Evolutionary conservation across 2,329 filamentous ascomycete species (phyloP).

Genomic region (Venturia asperata): DNA sequence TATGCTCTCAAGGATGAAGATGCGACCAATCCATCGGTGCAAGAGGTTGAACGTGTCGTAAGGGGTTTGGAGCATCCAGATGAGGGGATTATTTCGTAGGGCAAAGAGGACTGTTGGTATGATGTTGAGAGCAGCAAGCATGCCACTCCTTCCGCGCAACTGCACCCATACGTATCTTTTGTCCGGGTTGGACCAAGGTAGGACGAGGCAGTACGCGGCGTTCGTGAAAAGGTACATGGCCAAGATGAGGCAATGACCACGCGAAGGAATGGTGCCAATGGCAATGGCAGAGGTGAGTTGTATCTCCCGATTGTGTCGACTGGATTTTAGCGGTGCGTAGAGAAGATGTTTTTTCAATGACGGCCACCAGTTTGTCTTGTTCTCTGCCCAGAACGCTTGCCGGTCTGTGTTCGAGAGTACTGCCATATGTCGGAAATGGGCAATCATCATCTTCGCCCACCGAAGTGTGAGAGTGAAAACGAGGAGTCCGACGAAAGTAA

Average conservation of each 20-base stretch:
- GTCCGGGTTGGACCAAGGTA: slow-evolving; percentile 46
- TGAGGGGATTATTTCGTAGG: slow-evolving; percentile 87
- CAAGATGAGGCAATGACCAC: slow-evolving; percentile 67
- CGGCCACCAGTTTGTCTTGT: slow-evolving; percentile 43
- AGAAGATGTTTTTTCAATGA: slow-evolving; percentile 57
- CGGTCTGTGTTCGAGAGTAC: slow-evolving; percentile 35
- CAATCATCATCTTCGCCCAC: slow-evolving; percentile 36
- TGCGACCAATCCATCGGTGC: slow-evolving; percentile 74
- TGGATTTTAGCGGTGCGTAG: slow-evolving; percentile 64
- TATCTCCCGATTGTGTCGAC: slow-evolving; percentile 70
- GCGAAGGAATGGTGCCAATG: slow-evolving; percentile 71
- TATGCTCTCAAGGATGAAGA: slow-evolving; percentile 62
- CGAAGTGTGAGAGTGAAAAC: slow-evolving; percentile 36
- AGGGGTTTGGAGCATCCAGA: slow-evolving; percentile 71
- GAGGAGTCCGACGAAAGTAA: slow-evolving; percentile 28
- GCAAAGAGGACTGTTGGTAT: slow-evolving; percentile 84
- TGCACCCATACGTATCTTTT: slow-evolving; percentile 62
- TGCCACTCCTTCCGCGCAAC: slow-evolving; percentile 77
- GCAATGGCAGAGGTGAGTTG: slow-evolving; percentile 61
- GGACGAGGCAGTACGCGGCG: slow-evolving; percentile 65
- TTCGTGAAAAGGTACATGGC: slow-evolving; percentile 64
- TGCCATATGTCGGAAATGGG: slow-evolving; percentile 40
- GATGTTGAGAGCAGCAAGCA: slow-evolving; percentile 81
- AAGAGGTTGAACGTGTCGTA: slow-evolving; percentile 96
- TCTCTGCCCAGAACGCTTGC: slow-evolving; percentile 42